These are phyloP conservation scores for Sesbania bispinosa DNA, from an alignment of 306 rosid genomes.

Conservation along the genomic window DNA sequence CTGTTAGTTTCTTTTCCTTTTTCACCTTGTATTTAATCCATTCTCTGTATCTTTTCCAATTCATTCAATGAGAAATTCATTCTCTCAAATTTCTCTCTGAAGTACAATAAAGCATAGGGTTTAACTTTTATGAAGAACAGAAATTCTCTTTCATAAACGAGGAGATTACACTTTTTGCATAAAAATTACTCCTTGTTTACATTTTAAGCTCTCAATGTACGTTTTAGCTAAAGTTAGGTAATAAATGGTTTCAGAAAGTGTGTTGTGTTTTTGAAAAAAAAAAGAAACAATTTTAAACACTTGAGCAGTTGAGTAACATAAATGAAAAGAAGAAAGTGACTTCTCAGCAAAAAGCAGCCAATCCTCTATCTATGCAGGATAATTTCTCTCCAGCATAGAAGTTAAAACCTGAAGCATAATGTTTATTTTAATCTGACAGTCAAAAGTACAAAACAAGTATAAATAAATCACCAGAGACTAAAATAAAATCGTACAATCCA, in stretches of 20 bases:
- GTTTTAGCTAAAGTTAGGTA: too few relatives aligned
- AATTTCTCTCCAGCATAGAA: background rate
- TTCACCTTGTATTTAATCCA: too few relatives aligned
- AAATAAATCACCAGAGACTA: background rate
- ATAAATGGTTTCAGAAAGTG: too few relatives aligned
- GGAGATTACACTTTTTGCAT: background rate
- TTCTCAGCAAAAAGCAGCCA: background rate
- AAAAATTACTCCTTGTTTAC: background rate
- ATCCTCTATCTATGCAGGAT: background rate
- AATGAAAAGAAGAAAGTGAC: background rate
- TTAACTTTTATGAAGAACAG: background rate
- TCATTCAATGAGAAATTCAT: too few relatives aligned
- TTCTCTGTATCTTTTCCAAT: too few relatives aligned
- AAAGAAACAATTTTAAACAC: too few relatives aligned
- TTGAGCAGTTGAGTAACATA: background rate
- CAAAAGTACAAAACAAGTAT: background rate
- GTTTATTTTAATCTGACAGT: background rate
- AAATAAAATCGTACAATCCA: background rate
- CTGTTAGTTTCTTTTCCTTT: too few relatives aligned
- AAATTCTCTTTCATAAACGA: background rate
- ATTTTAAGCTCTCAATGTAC: too few relatives aligned
- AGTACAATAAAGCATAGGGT: background rate
- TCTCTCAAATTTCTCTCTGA: too few relatives aligned
- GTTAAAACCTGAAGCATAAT: conserved; percentile 7
- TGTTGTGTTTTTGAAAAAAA: background rate